Conservation (phyloP, 345 rosid genomes). For the Laguncularia racemosa region DNA sequence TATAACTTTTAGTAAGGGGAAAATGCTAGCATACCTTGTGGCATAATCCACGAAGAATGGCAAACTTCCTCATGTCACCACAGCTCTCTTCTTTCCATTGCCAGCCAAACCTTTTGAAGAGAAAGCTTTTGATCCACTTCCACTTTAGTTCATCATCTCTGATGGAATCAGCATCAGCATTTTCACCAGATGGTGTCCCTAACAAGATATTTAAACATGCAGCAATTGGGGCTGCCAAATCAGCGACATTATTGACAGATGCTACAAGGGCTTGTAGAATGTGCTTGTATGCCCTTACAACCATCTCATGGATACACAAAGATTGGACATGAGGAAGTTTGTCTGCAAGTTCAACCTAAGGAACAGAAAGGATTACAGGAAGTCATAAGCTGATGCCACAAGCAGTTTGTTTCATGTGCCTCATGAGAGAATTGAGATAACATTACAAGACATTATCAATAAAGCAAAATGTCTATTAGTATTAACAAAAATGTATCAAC, state of each 20-base stretch:
- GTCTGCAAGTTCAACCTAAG: constrained; percentile 86
- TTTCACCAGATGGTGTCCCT: constrained; percentile 45
- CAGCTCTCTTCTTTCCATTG: constrained; percentile 53
- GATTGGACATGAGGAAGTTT: constrained; percentile 95
- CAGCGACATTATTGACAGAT: constrained; percentile 52
- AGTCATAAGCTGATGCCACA: neutral
- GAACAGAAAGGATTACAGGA: neutral
- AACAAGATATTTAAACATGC: constrained; percentile 73
- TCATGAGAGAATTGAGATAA: neutral
- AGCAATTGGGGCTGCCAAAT: constrained; percentile 69
- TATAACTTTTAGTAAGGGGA: constrained; percentile 7
- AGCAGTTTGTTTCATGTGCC: neutral
- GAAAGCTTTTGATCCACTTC: constrained; percentile 76
- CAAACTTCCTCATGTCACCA: constrained; percentile 63
- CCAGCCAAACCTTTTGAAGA: constrained; percentile 76
- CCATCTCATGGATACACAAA: constrained; percentile 92
- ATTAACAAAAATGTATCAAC: constrained; percentile 17
- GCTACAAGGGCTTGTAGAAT: constrained; percentile 83
- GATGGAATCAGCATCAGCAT: constrained; percentile 29
- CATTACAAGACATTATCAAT: constrained; percentile 19
- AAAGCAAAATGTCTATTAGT: constrained; percentile 1
- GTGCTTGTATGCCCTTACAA: constrained; percentile 92
- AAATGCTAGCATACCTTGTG: constrained; percentile 56
- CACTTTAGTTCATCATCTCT: constrained; percentile 54
- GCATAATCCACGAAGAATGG: constrained; percentile 86